Base-by-base conservation (phyloP, 257 asterid species). In the Rauvolfia tetraphylla region DNA sequence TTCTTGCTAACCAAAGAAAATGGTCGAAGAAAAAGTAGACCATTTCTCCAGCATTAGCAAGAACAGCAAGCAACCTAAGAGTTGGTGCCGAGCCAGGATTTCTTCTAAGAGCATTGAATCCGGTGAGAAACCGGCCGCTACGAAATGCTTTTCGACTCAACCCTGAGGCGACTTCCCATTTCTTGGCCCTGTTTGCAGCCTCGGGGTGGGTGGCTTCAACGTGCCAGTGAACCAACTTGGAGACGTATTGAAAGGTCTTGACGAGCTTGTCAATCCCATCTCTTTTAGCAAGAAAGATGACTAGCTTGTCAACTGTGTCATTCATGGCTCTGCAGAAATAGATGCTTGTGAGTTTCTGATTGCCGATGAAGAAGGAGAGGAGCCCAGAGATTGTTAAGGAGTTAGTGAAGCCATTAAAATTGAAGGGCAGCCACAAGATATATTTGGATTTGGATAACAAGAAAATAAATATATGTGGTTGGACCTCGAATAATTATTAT, bases 251-350 rank as follows among this genome's bases (percentile, higher is more conserved):
- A 73, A 92, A 92, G 2, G 98, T 92, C 72, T 92, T 92, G 68
- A 92, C 98, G 2, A 95, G 96, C 79, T 95, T 95, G 88, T 95
- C 98, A 34, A 92, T 95, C 20, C 99, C 99, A 75, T 90, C 98
- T 72, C 99, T 85, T 79, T 95, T 95, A 0, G 98, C 98, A 6
- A 95, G 86, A 78, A 91, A 92, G 78, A 90, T 81, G 39, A 95
- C 98, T 1, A 95, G 80, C 73, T 92, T 95, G 87, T 95, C 99
- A 6, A 90, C 94, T 75, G 77, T 83, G 86, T 94, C 97, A 58
- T 85, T 85, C 98, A 92, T 93, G 56, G 70, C 78, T 59, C 54
- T 34, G 23, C 10, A 29, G 31, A 46, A 11, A 12, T 8, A 27
- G 2, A 2, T 38, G 12, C 22, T 8, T 29, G 12, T 29, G 23